phyloP scores from a whole-genome alignment of 495 filamentous ascomycete species.

The Penicillium ochrochloron region DNA sequence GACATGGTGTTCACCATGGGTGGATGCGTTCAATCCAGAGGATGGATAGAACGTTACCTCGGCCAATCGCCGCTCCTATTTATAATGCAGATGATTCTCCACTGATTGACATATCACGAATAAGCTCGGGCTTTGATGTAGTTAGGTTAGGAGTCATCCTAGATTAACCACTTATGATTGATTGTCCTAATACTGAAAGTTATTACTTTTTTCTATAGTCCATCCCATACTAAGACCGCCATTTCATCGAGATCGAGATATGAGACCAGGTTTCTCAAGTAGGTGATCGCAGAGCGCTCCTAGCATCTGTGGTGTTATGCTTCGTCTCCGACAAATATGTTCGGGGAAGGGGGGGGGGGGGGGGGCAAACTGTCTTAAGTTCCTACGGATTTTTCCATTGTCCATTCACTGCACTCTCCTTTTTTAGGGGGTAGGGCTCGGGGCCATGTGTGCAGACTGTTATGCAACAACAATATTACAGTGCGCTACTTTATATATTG shows the following conservation, averaged over 20 bases:
- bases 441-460: too few relatives aligned
- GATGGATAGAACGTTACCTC: not conserved
- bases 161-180: not conserved
- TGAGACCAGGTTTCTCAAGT: not conserved
- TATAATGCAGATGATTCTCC: constrained; percentile 3
- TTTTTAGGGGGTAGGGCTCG: too few relatives aligned
- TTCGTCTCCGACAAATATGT: not conserved
- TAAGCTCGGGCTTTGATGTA: not conserved
- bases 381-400: constrained; percentile 1
- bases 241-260: not conserved
- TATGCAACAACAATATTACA: too few relatives aligned
- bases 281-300: not conserved
- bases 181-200: not conserved
- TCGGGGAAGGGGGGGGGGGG: not conserved
- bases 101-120: not conserved
- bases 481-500: too few relatives aligned
- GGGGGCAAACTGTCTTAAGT: not conserved
- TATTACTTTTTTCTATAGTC: not conserved
- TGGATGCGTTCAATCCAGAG: not conserved
- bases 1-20: not conserved
- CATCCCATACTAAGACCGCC: not conserved
- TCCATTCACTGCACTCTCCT: not conserved
- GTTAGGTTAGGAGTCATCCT: constrained; percentile 2
- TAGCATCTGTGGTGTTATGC: not conserved
- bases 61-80: not conserved